Evolutionary conservation across 192 early-diverging fungal genomes (phyloP).

Genomic region (Gaertneriomyces semiglobifer): DNA sequence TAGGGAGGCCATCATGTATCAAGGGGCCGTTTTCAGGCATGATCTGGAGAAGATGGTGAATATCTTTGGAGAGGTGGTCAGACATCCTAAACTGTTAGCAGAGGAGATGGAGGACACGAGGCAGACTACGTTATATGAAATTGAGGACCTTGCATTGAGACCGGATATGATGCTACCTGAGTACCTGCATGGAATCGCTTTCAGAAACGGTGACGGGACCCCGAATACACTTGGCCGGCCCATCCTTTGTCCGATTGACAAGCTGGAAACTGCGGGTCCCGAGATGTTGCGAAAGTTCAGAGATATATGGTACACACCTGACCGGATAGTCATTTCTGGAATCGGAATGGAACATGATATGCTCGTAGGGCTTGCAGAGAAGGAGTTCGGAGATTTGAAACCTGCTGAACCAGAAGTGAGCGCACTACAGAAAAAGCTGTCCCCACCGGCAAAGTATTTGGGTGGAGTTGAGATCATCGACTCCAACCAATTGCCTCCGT

Average conservation of each 20-base stretch:
- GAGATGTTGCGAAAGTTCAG: constrained; percentile 69
- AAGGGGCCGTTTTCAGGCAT: constrained; percentile 82
- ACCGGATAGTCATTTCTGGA: constrained; percentile 86
- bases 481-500: constrained; percentile 57
- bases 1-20: constrained; percentile 94
- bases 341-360: constrained; percentile 84
- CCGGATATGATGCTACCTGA: constrained; percentile 86
- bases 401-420: constrained; percentile 23
- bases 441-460: constrained; percentile 62
- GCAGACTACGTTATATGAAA: constrained; percentile 77
- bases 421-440: constrained; percentile 25
- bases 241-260: constrained; percentile 66
- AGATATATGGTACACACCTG: constrained; percentile 80
- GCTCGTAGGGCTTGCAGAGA: constrained; percentile 64
- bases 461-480: constrained; percentile 76
- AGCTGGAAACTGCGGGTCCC: constrained; percentile 64
- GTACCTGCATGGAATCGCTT: constrained; percentile 81
- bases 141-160: constrained; percentile 80
- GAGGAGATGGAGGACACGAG: constrained; percentile 82
- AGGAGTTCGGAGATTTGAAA: constrained; percentile 73
- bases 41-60: constrained; percentile 70
- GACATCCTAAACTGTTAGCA: constrained; percentile 65
- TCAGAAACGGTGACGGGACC: constrained; percentile 10
- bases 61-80: constrained; percentile 77
- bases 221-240: constrained; percentile 66